Conservation (phyloP, 306 rosid genomes). For the Begonia masoniana region DNA sequence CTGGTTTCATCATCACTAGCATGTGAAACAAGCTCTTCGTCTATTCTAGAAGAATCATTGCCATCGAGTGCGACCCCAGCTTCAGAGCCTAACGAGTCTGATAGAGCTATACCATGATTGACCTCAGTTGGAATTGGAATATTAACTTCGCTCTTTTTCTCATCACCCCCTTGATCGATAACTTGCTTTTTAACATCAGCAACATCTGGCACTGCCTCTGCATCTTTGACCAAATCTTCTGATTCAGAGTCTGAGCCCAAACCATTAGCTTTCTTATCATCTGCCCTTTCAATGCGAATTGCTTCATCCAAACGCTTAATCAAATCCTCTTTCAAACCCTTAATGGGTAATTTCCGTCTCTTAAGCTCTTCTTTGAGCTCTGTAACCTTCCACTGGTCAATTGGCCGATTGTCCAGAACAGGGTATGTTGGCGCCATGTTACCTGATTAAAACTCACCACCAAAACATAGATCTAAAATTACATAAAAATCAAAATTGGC, state of each 20-base stretch:
- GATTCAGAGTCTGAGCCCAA: conserved; percentile 12
- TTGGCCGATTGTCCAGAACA: conserved; percentile 50
- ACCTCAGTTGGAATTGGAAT: conserved; percentile 17
- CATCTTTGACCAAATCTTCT: conserved; percentile 13
- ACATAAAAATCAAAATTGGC: background rate
- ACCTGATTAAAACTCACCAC: conserved; percentile 24
- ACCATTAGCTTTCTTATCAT: conserved; percentile 24
- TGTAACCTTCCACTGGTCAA: conserved; percentile 88
- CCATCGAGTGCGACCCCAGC: conserved; percentile 20
- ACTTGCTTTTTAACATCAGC: conserved; percentile 15
- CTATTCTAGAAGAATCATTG: conserved; percentile 20
- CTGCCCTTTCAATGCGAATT: conserved; percentile 38
- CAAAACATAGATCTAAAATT: conserved; percentile 17
- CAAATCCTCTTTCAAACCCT: conserved; percentile 88
- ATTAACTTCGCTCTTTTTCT: conserved; percentile 17
- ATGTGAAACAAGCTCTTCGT: conserved; percentile 18
- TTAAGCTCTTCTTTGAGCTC: conserved; percentile 85
- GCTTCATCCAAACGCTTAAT: conserved; percentile 71
- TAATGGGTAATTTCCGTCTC: conserved; percentile 55
- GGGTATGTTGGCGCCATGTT: conserved; percentile 71
- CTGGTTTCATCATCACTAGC: conserved; percentile 26
- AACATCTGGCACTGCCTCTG: conserved; percentile 9
- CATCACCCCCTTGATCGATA: conserved; percentile 15
- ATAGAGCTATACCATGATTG: conserved; percentile 10
- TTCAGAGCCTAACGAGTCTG: background rate